phyloP scores from a whole-genome alignment of 2,329 filamentous ascomycete species.

The Arthrobotrys musiformis region DNA sequence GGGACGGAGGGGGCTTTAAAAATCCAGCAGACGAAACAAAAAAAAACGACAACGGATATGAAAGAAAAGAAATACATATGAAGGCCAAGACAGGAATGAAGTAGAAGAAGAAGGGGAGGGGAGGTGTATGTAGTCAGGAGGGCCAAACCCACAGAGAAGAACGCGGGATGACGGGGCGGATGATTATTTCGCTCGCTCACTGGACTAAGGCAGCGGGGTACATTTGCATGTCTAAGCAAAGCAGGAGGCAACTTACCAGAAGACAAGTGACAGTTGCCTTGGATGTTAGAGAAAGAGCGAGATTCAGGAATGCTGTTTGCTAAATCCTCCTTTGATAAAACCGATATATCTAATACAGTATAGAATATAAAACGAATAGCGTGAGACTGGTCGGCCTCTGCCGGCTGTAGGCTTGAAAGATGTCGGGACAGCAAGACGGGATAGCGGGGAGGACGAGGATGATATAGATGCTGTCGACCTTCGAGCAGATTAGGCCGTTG shows the following conservation, averaged over 20 bases:
- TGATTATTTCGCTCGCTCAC: conserved; percentile 38
- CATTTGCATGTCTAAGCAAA: neutral
- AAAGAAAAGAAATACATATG: neutral
- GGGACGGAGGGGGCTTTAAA: neutral
- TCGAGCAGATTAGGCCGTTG: conserved; percentile 10
- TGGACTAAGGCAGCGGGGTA: conserved; percentile 14
- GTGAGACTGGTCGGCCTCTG: neutral
- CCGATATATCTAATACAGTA: conserved; percentile 14
- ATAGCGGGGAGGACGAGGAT: neutral
- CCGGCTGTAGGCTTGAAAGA: neutral
- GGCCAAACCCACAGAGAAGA: conserved; percentile 5
- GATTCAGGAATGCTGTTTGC: conserved; percentile 2
- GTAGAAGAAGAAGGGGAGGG: neutral
- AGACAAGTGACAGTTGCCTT: neutral
- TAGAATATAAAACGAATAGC: conserved; percentile 4
- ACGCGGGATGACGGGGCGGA: conserved; percentile 24
- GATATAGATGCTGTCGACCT: conserved; percentile 14
- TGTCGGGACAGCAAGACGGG: neutral
- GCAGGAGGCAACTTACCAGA: conserved; percentile 16
- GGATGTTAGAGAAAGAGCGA: conserved; percentile 6
- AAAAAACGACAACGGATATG: neutral
- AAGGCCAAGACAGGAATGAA: neutral
- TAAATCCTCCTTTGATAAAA: neutral
- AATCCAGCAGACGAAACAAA: neutral
- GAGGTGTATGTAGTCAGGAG: conserved; percentile 17